Base-by-base conservation (phyloP, 2,329 filamentous ascomycete genomes). In the Xylogone sp. region DNA sequence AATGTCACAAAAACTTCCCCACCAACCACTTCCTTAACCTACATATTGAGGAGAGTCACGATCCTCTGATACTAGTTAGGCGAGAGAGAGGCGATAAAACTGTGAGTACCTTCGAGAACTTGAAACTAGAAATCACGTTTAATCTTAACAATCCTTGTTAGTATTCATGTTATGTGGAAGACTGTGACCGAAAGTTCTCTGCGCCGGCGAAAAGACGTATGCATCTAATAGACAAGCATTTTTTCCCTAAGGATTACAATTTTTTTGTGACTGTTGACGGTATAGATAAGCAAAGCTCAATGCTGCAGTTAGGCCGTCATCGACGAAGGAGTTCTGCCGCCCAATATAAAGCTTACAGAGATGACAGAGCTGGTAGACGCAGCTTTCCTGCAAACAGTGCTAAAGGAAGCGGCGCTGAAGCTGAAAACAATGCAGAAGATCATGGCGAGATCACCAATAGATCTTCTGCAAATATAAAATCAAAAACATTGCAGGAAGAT, bases 151-250 rank as follows among this genome's bases (percentile, higher is more conserved):
- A 34, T 43, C n/a, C 45, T 44, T 43, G 29, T 21, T 53, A 94
- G 84, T 97, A 87, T 69, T 84, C 83, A 4, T 99, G 94, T 71
- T 95, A 97, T 63, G 84, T 97, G 6, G 88, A 96, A 64, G 85
- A 79, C 46, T 99, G 94, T 68, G 89, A 94, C 53, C 82, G 88
- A 58, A 85, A 90, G 66, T 97, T 92, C 71, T 83, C 82, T 50
- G 91, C 88, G 3, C 84, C 87, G 24, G 84, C 89, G 63, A 97
- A 96, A 70, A 82, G 94, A 43, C 81, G 89, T 29, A 82, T 90
- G 67, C 93, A 99, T 74, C 77, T 96, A 58, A 90, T 96, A 59
- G 92, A 96, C 74, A 97, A 96, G 72, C 94, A 99, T 69, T 80
- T 86, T 71, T 99, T 94, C 65, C 93, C 92, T 10, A 84, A 82